Conservation (phyloP, 2,329 filamentous ascomycete genomes). For the Cadophora sp. region DNA sequence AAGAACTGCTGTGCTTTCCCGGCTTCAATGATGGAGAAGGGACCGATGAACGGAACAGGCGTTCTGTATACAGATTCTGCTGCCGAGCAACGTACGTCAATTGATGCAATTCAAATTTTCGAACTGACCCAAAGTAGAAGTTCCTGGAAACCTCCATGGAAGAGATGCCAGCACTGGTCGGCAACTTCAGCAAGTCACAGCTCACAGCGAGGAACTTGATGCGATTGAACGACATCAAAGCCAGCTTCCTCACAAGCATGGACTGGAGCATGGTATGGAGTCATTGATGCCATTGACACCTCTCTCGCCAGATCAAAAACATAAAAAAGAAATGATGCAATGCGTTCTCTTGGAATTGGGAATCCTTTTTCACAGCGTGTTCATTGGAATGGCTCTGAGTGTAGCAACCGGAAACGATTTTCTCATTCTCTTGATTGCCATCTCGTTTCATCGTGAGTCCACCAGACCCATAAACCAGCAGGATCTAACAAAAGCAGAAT, state of each 20-base stretch:
- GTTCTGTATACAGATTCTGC: not conserved
- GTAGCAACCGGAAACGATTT: slow-evolving; percentile 19
- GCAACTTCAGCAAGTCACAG: slow-evolving; percentile 21
- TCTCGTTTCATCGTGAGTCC: slow-evolving; percentile 21
- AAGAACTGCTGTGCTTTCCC: slow-evolving; percentile 21
- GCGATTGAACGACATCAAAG: slow-evolving; percentile 14
- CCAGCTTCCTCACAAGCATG: slow-evolving; percentile 13
- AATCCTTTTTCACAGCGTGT: slow-evolving; percentile 29
- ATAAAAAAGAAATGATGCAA: slow-evolving; percentile 38
- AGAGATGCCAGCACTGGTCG: slow-evolving; percentile 16
- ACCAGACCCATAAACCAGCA: not conserved
- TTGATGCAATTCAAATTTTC: not conserved
- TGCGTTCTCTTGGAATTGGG: slow-evolving; percentile 47
- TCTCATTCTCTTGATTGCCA: slow-evolving; percentile 20
- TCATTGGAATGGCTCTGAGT: slow-evolving; percentile 24
- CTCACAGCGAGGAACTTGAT: slow-evolving; percentile 10
- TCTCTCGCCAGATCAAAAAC: slow-evolving; percentile 57
- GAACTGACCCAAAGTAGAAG: not conserved
- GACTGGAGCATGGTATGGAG: slow-evolving; percentile 36
- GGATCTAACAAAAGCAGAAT: slow-evolving; percentile 15
- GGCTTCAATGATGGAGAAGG: slow-evolving; percentile 16
- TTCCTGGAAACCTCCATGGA: slow-evolving; percentile 11
- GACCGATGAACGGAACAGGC: not conserved
- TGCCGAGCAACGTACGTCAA: not conserved
- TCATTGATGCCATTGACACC: not conserved